Conservation (phyloP, 257 asterid species). For the Voacanga thouarsii region DNA sequence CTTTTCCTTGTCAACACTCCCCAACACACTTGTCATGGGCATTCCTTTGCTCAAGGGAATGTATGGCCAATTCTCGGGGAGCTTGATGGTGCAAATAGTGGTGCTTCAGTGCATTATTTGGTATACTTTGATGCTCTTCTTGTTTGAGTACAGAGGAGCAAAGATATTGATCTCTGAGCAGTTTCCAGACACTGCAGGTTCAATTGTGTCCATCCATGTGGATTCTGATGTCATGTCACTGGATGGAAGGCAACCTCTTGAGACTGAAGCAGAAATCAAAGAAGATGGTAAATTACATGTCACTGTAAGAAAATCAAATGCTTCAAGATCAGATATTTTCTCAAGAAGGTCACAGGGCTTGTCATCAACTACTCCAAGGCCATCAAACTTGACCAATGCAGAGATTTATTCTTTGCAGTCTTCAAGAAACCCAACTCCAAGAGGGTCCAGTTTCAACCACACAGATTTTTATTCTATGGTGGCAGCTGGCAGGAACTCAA, state of each 20-base stretch:
- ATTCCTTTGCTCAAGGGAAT: constrained; percentile 80
- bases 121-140: constrained; percentile 87
- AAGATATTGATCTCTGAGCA: constrained; percentile 71
- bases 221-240: constrained; percentile 81
- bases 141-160: constrained; percentile 87
- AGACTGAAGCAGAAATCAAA: constrained; percentile 70
- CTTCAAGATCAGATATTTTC: constrained; percentile 73
- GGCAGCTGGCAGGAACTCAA: constrained; percentile 63
- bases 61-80: constrained; percentile 73
- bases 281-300: constrained; percentile 82
- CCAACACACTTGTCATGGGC: constrained; percentile 93
- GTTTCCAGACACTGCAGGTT: constrained; percentile 82
- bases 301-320: constrained; percentile 72
- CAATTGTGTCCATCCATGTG: constrained; percentile 81
- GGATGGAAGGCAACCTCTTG: constrained; percentile 70
- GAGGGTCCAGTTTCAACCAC: constrained; percentile 85
- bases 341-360: constrained; percentile 66
- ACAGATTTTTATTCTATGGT: constrained; percentile 81
- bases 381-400: constrained; percentile 75
- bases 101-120: constrained; percentile 89
- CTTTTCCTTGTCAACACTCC: constrained; percentile 78
- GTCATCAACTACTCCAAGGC: constrained; percentile 63
- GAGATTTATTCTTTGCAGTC: constrained; percentile 88
- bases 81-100: constrained; percentile 85
- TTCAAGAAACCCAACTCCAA: constrained; percentile 78